Conservation (phyloP, 345 rosid species). For the Zanthoxylum bungeanum region DNA sequence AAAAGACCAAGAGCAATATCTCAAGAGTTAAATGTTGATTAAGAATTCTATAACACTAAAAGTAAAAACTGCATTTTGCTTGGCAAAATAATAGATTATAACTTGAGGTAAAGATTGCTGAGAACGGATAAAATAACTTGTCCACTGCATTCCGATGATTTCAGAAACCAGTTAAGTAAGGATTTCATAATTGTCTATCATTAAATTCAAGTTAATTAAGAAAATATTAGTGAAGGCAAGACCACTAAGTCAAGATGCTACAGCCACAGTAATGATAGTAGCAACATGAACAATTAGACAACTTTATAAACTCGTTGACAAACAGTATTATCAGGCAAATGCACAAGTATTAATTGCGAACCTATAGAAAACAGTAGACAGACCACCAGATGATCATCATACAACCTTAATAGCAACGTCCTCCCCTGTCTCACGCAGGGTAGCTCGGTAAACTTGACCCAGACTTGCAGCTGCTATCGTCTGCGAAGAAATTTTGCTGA, state of each 20-base stretch:
- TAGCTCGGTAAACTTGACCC: constrained; percentile 98
- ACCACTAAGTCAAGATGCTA: neutral
- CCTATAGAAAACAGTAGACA: constrained; percentile 6
- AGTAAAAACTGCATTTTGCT: neutral
- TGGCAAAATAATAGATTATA: neutral
- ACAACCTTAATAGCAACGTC: constrained; percentile 97
- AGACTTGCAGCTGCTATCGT: constrained; percentile 98
- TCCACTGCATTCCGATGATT: neutral
- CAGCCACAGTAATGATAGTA: neutral
- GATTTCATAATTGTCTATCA: neutral
- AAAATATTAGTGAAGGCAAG: neutral
- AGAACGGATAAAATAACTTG: neutral
- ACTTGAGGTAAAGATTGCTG: neutral
- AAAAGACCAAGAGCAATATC: neutral
- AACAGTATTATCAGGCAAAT: neutral
- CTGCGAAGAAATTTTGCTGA: constrained; percentile 74
- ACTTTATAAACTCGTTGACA: neutral
- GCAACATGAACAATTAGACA: neutral
- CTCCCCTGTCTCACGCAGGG: constrained; percentile 78
- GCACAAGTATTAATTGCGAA: neutral
- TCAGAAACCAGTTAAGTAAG: neutral
- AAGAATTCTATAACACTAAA: neutral
- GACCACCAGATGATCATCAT: constrained; percentile 3
- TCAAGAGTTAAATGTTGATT: neutral
- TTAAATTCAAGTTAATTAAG: neutral